Base-by-base conservation (phyloP, 352 stramenopile genomes). In the Phytophthora europaea region DNA sequence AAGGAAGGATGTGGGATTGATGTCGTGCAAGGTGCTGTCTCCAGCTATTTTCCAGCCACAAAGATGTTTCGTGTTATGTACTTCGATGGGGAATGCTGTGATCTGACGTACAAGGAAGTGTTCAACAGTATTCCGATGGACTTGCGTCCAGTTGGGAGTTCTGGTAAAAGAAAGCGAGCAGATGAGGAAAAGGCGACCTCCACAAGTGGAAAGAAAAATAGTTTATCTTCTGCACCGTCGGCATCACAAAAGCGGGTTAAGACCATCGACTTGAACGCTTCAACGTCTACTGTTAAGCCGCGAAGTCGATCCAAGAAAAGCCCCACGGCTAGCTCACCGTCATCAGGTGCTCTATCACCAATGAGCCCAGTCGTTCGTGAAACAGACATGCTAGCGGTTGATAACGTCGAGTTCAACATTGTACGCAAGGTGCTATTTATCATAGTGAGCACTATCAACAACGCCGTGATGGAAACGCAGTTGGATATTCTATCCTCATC, bases 51-150 rank as follows among this genome's bases (percentile, higher is more conserved):
- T 52, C 82, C 84, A n/a, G 87, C 87, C 3, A 94, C 84, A 18
- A 85, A 86, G 33, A 94, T 84, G 80, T 94, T 90, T 58, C 84
- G 87, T 9, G 80, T 94, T 10, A 77, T 94, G 47, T 92, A 88
- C 45, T 73, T 69, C 18, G 82, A 91, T 52, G 82, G 87, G 2
- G 75, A 72, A 20, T 89, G 78, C 20, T 79, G 75, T 23, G 87
- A 94, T 65, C 76, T 93, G 54, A 77, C 81, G 50, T 91, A 91
- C 47, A 57, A 85, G 18, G 64, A 94, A 64, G 82, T 92, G 33
- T 70, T 88, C 5, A 76, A 88, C n/a, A 92, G 78, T 62, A 84
- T 91, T 43, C 81, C 84, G 13, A 66, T 81, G 52, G 73, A 69
- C 15, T 76, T 78, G 8, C 70, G 67, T 4, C 76, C 67, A 31